A percentile compares a stretch with the other conserved stretches of the same genome.
Conservation (phyloP, 2,329 filamentous ascomycete genomes). For the Colletotrichum phormii region DNA sequence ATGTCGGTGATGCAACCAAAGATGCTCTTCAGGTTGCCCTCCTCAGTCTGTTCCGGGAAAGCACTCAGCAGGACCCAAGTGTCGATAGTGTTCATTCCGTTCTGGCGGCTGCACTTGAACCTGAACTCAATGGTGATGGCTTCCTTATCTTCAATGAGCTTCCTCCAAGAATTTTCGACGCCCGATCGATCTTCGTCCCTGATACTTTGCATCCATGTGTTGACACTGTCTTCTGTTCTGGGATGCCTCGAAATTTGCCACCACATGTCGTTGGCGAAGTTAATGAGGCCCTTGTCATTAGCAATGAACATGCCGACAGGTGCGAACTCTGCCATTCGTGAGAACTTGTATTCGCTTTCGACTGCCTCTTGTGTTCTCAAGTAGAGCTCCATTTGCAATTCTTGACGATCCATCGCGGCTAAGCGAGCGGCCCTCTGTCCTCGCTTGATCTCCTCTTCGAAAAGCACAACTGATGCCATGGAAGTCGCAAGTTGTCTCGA, state of each 20-base stretch:
- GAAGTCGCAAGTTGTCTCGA: constrained; percentile 83
- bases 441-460: constrained; percentile 84
- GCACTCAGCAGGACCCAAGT: constrained; percentile 84
- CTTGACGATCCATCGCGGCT: constrained; percentile 80
- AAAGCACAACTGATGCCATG: constrained; percentile 83
- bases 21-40: constrained; percentile 76
- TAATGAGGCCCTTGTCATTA: constrained; percentile 76
- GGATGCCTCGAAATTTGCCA: constrained; percentile 77
- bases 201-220: constrained; percentile 80
- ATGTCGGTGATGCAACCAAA: constrained; percentile 89
- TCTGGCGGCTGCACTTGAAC: constrained; percentile 76
- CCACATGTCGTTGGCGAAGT: constrained; percentile 86
- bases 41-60: constrained; percentile 75
- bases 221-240: constrained; percentile 66
- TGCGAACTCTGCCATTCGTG: constrained; percentile 85
- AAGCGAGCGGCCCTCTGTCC: constrained; percentile 79
- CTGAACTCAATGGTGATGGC: constrained; percentile 79
- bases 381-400: constrained; percentile 80
- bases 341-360: constrained; percentile 82
- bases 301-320: constrained; percentile 89
- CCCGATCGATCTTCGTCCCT: constrained; percentile 72
- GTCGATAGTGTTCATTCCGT: constrained; percentile 70
- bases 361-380: constrained; percentile 71
- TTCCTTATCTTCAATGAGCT: constrained; percentile 69
- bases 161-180: constrained; percentile 71